Percentiles rank a stretch among this genome's conserved stretches.
phyloP scores from a whole-genome alignment of 352 stramenopile genomes.

The Aphanomyces invadans region DNA sequence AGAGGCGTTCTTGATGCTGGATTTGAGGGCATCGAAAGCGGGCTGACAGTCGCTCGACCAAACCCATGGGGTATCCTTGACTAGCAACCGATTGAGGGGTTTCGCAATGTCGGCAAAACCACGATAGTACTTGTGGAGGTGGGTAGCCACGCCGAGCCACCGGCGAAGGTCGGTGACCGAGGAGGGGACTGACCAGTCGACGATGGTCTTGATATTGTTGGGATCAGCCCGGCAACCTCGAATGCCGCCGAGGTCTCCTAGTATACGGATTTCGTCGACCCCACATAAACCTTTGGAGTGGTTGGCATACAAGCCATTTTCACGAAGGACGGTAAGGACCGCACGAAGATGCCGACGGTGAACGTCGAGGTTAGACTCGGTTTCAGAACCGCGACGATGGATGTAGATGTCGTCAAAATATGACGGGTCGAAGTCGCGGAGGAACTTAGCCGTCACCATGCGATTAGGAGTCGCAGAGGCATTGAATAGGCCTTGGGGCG shows the following conservation, averaged over 20 bases:
- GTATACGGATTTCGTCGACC: constrained; percentile 27
- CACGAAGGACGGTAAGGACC: constrained; percentile 24
- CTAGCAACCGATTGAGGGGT: constrained; percentile 4
- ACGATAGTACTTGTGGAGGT: constrained; percentile 25
- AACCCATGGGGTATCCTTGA: constrained; percentile 7
- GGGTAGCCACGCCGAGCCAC: constrained; percentile 18
- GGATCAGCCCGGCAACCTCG: constrained; percentile 12
- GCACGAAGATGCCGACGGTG: constrained; percentile 26
- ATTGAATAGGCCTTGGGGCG: constrained; percentile 29
- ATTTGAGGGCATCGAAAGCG: constrained; percentile 17
- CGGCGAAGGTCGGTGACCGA: constrained; percentile 22
- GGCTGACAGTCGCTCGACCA: neutral
- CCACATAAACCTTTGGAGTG: constrained; percentile 26
- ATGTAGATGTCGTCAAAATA: constrained; percentile 36
- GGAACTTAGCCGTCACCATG: constrained; percentile 28
- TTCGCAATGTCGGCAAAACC: constrained; percentile 18
- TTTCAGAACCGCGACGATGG: constrained; percentile 19
- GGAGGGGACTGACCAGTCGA: constrained; percentile 22
- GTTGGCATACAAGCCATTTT: constrained; percentile 30
- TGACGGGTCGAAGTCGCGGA: constrained; percentile 23
- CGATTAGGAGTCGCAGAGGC: constrained; percentile 35
- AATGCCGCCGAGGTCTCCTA: constrained; percentile 28
- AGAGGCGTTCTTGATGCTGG: neutral
- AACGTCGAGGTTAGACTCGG: constrained; percentile 5
- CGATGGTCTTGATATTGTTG: constrained; percentile 18